Conservation (phyloP, 2,329 filamentous ascomycete genomes). For the Proliferodiscus dingleyae region DNA sequence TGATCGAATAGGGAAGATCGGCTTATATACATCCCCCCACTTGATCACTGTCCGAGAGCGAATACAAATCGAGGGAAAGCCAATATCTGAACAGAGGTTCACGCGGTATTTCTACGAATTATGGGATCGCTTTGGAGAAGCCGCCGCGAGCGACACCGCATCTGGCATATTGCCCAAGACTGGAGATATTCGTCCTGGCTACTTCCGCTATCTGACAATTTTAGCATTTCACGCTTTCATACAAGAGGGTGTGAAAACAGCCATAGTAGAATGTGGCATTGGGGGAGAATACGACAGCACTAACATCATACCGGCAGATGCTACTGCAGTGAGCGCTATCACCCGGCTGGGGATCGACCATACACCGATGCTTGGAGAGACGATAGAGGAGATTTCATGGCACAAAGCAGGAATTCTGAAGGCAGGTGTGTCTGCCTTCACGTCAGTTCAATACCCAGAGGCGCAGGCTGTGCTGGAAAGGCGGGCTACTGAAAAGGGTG, state of each 20-base stretch:
- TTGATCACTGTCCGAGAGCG: slow-evolving; percentile 64
- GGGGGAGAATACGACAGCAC: slow-evolving; percentile 92
- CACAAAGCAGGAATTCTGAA: slow-evolving; percentile 91
- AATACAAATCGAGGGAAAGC: slow-evolving; percentile 56
- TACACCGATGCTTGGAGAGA: slow-evolving; percentile 71
- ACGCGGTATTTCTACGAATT: slow-evolving; percentile 63
- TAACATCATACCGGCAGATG: slow-evolving; percentile 63
- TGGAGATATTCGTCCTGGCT: slow-evolving; percentile 64
- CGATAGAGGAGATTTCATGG: slow-evolving; percentile 81
- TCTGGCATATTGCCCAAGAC: background rate
- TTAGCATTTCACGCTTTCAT: slow-evolving; percentile 83
- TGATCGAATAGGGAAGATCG: slow-evolving; percentile 36
- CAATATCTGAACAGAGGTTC: slow-evolving; percentile 55
- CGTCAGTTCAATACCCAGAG: slow-evolving; percentile 50
- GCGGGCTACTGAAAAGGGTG: slow-evolving; percentile 44
- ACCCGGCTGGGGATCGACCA: slow-evolving; percentile 85
- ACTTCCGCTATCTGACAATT: slow-evolving; percentile 87
- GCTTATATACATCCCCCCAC: slow-evolving; percentile 66
- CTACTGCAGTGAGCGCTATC: slow-evolving; percentile 62
- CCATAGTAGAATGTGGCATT: slow-evolving; percentile 88
- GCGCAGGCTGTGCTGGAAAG: slow-evolving; percentile 56
- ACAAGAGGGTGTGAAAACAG: slow-evolving; percentile 67
- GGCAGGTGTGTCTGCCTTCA: slow-evolving; percentile 55
- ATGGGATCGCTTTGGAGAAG: slow-evolving; percentile 49
- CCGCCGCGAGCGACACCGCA: slow-evolving; percentile 26